Evolutionary conservation across 2,329 filamentous ascomycete genomes (phyloP).

Genomic region (Chaetomium sp.): DNA sequence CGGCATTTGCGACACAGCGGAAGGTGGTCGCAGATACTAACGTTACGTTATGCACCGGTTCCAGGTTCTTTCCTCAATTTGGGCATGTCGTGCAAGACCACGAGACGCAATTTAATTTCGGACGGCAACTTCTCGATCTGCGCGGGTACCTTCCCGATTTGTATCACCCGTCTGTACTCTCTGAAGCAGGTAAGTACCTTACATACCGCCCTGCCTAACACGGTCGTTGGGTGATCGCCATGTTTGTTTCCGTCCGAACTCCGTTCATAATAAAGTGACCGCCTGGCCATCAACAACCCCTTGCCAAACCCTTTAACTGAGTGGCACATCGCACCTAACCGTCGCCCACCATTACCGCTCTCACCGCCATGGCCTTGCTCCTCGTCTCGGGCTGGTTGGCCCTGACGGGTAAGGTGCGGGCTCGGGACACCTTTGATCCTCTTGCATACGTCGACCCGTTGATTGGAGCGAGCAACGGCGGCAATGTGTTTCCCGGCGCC

Average conservation of each 20-base stretch:
- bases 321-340: background rate
- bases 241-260: background rate
- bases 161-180: background rate
- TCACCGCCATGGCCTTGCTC: constrained; percentile 20
- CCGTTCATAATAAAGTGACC: background rate
- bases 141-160: background rate
- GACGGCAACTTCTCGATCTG: background rate
- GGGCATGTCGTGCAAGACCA: background rate
- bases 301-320: background rate
- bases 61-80: background rate
- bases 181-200: background rate
- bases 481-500: constrained; percentile 50
- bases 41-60: background rate
- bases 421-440: constrained; percentile 28
- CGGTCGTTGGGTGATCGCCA: background rate
- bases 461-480: constrained; percentile 46
- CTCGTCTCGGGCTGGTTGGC: constrained; percentile 23
- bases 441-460: constrained; percentile 40
- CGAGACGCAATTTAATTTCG: constrained; percentile 13
- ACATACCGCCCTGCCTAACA: background rate
- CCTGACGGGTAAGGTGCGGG: constrained; percentile 17
- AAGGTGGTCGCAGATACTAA: background rate
- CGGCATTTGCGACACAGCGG: too few relatives aligned
- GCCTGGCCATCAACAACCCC: background rate
- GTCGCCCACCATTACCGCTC: background rate